Conservation (phyloP, 73 alveolate genomes). For the Stentor roeselii region DNA sequence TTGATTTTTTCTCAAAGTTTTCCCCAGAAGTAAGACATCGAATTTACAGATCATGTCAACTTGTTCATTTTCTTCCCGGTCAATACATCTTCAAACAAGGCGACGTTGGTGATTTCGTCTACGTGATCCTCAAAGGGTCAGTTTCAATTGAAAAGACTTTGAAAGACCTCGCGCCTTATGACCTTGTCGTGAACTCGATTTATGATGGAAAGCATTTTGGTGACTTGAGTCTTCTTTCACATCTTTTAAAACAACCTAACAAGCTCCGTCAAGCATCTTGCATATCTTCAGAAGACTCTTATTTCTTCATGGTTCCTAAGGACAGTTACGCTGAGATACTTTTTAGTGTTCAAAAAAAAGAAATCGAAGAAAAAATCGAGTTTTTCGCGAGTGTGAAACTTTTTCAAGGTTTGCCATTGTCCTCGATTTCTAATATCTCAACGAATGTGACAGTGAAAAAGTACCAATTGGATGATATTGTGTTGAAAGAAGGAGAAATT, state of each 20-base stretch:
- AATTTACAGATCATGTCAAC: neutral
- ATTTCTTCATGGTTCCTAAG: neutral
- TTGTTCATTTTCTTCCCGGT: neutral
- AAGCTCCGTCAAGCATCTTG: neutral
- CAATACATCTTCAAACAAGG: conserved; percentile 6
- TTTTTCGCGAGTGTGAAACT: neutral
- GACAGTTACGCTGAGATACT: neutral
- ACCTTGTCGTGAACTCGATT: neutral
- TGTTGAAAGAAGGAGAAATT: neutral
- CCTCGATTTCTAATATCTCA: neutral
- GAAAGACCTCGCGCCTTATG: neutral
- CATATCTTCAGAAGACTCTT: neutral
- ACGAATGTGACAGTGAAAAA: neutral
- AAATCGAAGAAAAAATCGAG: conserved; percentile 5
- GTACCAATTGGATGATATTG: neutral
- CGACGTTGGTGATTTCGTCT: neutral
- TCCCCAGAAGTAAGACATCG: neutral
- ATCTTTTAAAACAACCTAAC: neutral
- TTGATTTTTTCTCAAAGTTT: too few species aligned
- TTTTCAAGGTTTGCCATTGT: neutral
- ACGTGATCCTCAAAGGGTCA: conserved; percentile 20
- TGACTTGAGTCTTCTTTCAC: neutral
- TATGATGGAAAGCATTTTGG: conserved; percentile 7
- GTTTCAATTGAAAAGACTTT: neutral
- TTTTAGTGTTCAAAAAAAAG: neutral